Percentiles rank a stretch among this genome's conserved stretches.
Conservation (phyloP, 2,329 filamentous ascomycete species). For the Myriangium duriaei region DNA sequence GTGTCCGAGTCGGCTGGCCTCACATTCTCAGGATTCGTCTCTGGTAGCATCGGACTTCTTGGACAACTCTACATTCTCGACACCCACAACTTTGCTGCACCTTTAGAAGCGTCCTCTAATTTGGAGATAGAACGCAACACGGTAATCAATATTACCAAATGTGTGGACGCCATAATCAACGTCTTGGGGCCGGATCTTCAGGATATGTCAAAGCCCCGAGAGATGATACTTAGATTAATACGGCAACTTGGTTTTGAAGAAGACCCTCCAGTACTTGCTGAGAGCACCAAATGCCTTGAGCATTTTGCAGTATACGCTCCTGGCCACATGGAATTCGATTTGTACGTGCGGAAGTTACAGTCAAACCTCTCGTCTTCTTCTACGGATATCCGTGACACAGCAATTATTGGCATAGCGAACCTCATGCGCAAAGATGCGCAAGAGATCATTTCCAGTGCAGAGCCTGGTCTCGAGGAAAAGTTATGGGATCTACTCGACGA, state of each 20-base stretch:
- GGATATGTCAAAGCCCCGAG: conserved; percentile 80
- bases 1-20: conserved; percentile 87
- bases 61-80: conserved; percentile 87
- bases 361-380: conserved; percentile 59
- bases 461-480: conserved; percentile 72
- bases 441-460: conserved; percentile 65
- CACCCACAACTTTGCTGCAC: conserved; percentile 75
- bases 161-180: conserved; percentile 90
- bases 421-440: conserved; percentile 86
- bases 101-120: conserved; percentile 73
- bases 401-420: conserved; percentile 80
- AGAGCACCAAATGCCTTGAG: conserved; percentile 72
- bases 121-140: conserved; percentile 77
- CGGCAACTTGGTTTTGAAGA: conserved; percentile 64
- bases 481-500: conserved; percentile 82
- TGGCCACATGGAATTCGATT: conserved; percentile 68
- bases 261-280: conserved; percentile 58
- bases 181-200: conserved; percentile 91
- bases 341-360: conserved; percentile 75
- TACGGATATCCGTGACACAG: conserved; percentile 59
- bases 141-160: conserved; percentile 69
- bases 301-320: conserved; percentile 88
- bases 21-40: conserved; percentile 82
- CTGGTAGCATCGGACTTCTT: conserved; percentile 83
- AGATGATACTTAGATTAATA: conserved; percentile 79